phyloP scores from a whole-genome alignment of 2,329 filamentous ascomycete species.

The Alternaria hordeiaustralica region DNA sequence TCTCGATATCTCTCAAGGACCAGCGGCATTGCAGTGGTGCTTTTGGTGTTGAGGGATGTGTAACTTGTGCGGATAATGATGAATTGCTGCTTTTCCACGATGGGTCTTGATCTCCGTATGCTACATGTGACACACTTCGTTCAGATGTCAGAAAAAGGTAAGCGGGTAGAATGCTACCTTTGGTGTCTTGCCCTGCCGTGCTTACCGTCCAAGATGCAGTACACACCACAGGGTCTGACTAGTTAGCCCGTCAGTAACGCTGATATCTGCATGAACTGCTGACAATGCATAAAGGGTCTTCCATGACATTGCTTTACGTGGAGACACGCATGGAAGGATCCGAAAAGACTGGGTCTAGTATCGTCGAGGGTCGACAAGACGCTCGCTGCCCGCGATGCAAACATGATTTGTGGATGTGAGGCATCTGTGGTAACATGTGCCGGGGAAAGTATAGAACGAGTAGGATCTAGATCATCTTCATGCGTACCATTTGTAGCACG shows the following conservation, averaged over 20 bases:
- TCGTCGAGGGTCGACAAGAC: not conserved
- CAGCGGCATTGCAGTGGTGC: constrained; percentile 3
- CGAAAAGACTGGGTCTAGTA: not conserved
- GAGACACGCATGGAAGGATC: not conserved
- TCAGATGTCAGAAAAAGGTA: not conserved
- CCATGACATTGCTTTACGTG: not conserved
- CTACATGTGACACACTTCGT: too few species aligned
- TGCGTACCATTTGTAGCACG: not conserved
- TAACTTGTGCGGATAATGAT: not conserved
- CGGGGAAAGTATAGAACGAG: not conserved
- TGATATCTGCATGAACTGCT: not conserved
- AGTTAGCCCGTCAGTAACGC: not conserved
- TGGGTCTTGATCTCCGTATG: too few species aligned
- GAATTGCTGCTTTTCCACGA: not conserved
- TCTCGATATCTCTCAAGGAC: too few species aligned
- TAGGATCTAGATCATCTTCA: not conserved
- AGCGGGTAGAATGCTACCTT: not conserved
- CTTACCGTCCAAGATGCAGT: not conserved
- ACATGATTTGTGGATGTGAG: not conserved
- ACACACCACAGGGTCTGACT: not conserved
- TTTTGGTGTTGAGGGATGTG: not conserved
- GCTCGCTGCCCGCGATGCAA: not conserved
- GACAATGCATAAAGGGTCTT: not conserved
- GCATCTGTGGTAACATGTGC: not conserved
- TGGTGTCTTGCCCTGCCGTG: not conserved